Evolutionary conservation across 2,329 filamentous ascomycete species (phyloP).

Genomic region (Saccharata proteae): DNA sequence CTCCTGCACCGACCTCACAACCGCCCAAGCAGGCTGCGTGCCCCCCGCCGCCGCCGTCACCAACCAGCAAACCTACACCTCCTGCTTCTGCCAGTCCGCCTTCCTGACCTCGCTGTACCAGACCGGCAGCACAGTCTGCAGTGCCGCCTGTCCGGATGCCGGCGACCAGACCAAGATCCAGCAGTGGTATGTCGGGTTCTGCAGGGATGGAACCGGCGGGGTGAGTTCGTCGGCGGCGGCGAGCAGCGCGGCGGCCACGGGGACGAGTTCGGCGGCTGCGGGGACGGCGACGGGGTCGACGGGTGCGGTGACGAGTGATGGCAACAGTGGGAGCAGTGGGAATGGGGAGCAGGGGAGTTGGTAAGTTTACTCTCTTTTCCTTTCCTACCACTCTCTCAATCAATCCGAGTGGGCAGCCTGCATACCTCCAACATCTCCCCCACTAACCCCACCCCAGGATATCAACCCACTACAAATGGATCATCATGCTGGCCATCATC

Average conservation of each 20-base stretch:
- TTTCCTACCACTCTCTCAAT: neutral
- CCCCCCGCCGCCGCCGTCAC: conserved; percentile 42
- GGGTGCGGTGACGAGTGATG: conserved; percentile 12
- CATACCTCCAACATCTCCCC: too few relatives aligned
- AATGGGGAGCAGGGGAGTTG: conserved; percentile 12
- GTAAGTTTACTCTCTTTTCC: conserved; percentile 9
- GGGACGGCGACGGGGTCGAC: neutral
- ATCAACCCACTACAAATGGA: conserved; percentile 62
- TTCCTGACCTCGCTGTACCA: conserved; percentile 47
- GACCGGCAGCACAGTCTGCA: conserved; percentile 47
- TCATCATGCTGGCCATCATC: conserved; percentile 68
- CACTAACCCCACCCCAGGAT: conserved; percentile 38
- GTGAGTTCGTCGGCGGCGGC: conserved; percentile 16
- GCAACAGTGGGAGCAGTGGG: conserved; percentile 14
- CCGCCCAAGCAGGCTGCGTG: conserved; percentile 58
- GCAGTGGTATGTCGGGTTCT: conserved; percentile 59
- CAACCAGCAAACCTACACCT: conserved; percentile 43
- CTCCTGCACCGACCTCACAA: conserved; percentile 19
- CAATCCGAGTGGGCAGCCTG: too few relatives aligned
- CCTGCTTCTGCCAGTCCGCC: conserved; percentile 62
- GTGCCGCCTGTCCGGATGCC: conserved; percentile 41
- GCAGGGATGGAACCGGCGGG: conserved; percentile 21
- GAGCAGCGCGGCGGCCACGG: conserved; percentile 16
- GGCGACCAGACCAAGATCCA: conserved; percentile 47
- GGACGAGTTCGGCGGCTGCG: conserved; percentile 1